Evolutionary conservation across 2,329 filamentous ascomycete genomes (phyloP).

Genomic region (Delphinella strobiligena): DNA sequence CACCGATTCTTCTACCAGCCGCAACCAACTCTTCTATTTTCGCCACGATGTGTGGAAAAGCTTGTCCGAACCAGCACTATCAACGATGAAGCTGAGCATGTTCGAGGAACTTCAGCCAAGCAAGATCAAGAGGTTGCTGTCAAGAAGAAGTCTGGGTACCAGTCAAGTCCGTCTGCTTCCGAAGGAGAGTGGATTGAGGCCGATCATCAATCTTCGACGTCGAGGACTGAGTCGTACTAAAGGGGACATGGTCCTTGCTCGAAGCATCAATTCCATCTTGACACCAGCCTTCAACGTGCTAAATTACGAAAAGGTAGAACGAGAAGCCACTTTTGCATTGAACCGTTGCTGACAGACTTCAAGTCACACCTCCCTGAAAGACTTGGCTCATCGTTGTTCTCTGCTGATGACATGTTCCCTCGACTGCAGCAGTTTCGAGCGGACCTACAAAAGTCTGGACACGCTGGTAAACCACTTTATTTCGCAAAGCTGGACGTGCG

Average conservation of each 20-base stretch:
- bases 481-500: slow-evolving; percentile 90
- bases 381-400: slow-evolving; percentile 72
- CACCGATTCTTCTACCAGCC: slow-evolving; percentile 73
- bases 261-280: slow-evolving; percentile 59
- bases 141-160: slow-evolving; percentile 56
- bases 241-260: slow-evolving; percentile 43
- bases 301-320: slow-evolving; percentile 59
- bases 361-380: slow-evolving; percentile 34
- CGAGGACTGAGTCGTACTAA: slow-evolving; percentile 42
- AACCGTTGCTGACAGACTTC: slow-evolving; percentile 1
- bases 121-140: slow-evolving; percentile 46
- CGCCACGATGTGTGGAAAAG: slow-evolving; percentile 83
- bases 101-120: slow-evolving; percentile 62
- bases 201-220: slow-evolving; percentile 76
- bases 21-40: slow-evolving; percentile 81
- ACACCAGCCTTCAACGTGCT: slow-evolving; percentile 65
- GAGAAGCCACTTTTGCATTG: not conserved
- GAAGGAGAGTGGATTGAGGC: slow-evolving; percentile 62
- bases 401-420: slow-evolving; percentile 65
- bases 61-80: slow-evolving; percentile 61
- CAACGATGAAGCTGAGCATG: slow-evolving; percentile 55
- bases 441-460: slow-evolving; percentile 26
- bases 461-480: slow-evolving; percentile 44
- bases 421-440: slow-evolving; percentile 59
- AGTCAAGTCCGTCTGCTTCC: slow-evolving; percentile 73